These are phyloP conservation scores for Gossypium trilobum DNA, from an alignment of 441 rosid species.

Conservation along the genomic window DNA sequence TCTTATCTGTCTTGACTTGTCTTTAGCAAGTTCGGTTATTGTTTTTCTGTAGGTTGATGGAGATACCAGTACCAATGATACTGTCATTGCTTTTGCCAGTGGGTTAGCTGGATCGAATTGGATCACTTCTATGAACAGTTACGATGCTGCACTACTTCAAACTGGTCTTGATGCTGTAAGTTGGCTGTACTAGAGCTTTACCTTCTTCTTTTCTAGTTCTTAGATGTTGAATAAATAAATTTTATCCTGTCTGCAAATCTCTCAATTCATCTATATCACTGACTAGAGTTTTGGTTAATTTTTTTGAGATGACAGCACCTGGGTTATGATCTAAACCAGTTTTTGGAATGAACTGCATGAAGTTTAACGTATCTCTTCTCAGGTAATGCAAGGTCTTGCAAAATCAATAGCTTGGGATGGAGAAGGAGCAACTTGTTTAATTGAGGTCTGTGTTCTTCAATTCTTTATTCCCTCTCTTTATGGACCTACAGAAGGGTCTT, in stretches of 20 bases:
- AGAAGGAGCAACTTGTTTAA: slow-evolving; percentile 92
- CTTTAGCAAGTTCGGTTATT: slow-evolving; percentile 11
- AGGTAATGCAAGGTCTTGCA: slow-evolving; percentile 99
- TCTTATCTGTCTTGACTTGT: not conserved
- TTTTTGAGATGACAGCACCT: not conserved
- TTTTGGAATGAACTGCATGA: not conserved
- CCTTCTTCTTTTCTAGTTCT: not conserved
- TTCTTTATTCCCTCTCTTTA: not conserved
- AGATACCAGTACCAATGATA: slow-evolving; percentile 87
- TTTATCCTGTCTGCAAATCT: not conserved
- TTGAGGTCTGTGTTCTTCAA: slow-evolving; percentile 48
- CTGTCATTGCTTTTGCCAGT: slow-evolving; percentile 87
- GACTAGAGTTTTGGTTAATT: not conserved
- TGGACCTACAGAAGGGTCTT: not conserved
- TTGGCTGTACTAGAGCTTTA: slow-evolving; percentile 11
- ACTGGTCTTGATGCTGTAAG: slow-evolving; percentile 84
- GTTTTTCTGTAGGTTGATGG: slow-evolving; percentile 70
- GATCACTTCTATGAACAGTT: slow-evolving; percentile 53
- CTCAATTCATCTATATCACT: not conserved
- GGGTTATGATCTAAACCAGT: not conserved
- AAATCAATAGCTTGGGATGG: slow-evolving; percentile 99
- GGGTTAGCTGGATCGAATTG: slow-evolving; percentile 67
- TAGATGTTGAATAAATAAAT: not conserved
- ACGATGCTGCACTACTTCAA: slow-evolving; percentile 76
- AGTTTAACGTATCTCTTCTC: slow-evolving; percentile 11